Conservation (phyloP, 2,329 filamentous ascomycete species). For the Fusarium newnesense region DNA sequence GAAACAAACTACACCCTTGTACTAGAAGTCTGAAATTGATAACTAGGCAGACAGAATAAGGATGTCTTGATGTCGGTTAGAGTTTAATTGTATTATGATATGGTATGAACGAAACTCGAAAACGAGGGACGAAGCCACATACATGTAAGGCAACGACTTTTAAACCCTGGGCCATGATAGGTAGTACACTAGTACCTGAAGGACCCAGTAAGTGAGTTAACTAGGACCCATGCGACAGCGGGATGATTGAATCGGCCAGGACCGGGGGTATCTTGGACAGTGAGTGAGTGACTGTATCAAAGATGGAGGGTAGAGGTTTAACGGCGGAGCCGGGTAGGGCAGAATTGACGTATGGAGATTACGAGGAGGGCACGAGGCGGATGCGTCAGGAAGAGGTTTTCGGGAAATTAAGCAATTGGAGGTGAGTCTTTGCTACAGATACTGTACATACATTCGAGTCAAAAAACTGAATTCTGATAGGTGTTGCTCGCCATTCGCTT, state of each 20-base stretch:
- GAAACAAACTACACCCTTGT: not conserved
- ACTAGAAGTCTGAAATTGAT: not conserved
- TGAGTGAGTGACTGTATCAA: slow-evolving; percentile 16
- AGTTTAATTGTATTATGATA: slow-evolving; percentile 17
- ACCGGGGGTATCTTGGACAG: slow-evolving; percentile 23
- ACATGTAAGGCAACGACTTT: slow-evolving; percentile 37
- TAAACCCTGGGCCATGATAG: slow-evolving; percentile 25
- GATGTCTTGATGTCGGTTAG: slow-evolving; percentile 1
- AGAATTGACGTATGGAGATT: slow-evolving; percentile 39
- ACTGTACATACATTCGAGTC: not conserved
- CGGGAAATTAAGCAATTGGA: slow-evolving; percentile 11
- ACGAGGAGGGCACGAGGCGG: slow-evolving; percentile 36
- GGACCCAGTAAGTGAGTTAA: slow-evolving; percentile 9
- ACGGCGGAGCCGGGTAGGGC: slow-evolving; percentile 37
- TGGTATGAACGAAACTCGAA: slow-evolving; percentile 14
- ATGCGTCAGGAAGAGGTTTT: slow-evolving; percentile 9
- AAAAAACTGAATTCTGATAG: not conserved
- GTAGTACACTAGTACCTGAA: slow-evolving; percentile 25
- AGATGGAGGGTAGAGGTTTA: slow-evolving; percentile 21
- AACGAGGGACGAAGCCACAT: slow-evolving; percentile 34
- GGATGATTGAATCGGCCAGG: slow-evolving; percentile 39
- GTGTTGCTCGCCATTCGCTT: slow-evolving; percentile 1
- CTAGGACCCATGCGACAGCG: slow-evolving; percentile 37
- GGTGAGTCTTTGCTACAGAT: slow-evolving; percentile 12
- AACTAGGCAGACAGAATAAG: slow-evolving; percentile 14